Evolutionary conservation across 106 monocot species (phyloP), one percentile per base, ranked within the genome.

Genomic region (Cymbidium sinense): DNA sequence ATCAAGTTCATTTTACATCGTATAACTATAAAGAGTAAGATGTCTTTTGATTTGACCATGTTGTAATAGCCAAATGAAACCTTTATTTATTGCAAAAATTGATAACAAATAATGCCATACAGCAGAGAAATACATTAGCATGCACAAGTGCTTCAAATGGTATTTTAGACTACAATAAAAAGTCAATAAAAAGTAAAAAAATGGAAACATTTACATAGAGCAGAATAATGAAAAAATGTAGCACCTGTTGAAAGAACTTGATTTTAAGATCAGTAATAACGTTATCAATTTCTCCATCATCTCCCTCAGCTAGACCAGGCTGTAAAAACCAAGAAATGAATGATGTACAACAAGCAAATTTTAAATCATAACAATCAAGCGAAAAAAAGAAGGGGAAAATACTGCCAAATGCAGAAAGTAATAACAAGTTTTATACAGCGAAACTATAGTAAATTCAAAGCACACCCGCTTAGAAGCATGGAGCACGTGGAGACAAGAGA

Each of bases 251-350:
- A 50, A 84, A 84, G 70, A 89, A 84, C 73, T 55, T 81, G 34
- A 83, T 74, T 79, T 81, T 90, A 29, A 90, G 79, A 50, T 90
- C 81, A 34, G 75, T 79, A 64, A 93, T 72, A 70, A 75, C 86
- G 76, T 67, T 90, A 51, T 80, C 85, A 73, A 93, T 82, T 39
- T 90, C 88, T 17, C 83, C 81, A 72, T 80, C 87, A 33, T 87
- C 83, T 54, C 83, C 85, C 29, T 91, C 86, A 71, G 80, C 43
- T 54, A 88, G 79, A 84, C 86, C 84, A 80, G 88, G 86, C 91
- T 91, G 91, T 31, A 67, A 61, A 27, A 77, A 39, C 67, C n/a
- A 79, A 30, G 33, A 84, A 81, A 75, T 75, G 47, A 5, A 28
- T n/a, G 47, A 44, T 18, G 15, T 23, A 23, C 1, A 25, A 17